phyloP scores from a whole-genome alignment of 257 asterid species.

The Penstemon newberryi region DNA sequence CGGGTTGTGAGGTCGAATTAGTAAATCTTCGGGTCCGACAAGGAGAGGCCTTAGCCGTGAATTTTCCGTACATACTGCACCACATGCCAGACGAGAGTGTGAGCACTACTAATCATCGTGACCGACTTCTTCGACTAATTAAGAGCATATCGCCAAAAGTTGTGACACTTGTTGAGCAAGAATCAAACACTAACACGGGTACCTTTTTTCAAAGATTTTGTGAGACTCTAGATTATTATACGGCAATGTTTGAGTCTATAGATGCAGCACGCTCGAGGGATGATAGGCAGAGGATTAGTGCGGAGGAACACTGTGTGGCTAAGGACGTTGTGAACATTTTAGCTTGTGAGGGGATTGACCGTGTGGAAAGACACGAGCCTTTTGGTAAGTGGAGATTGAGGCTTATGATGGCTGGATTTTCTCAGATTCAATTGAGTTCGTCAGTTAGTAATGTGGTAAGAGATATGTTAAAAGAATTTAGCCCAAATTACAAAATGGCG shows the following conservation, averaged over 20 bases:
- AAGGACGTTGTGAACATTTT: conserved; percentile 80
- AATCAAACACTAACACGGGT: conserved; percentile 80
- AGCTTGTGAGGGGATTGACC: conserved; percentile 81
- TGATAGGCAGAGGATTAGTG: conserved; percentile 62
- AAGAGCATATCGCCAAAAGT: conserved; percentile 79
- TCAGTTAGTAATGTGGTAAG: conserved; percentile 52
- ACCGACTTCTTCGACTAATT: conserved; percentile 71
- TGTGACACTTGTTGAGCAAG: conserved; percentile 83
- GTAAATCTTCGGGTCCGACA: conserved; percentile 48
- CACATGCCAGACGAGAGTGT: conserved; percentile 98
- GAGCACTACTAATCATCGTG: conserved; percentile 71
- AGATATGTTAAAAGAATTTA: conserved; percentile 61
- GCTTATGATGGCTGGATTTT: conserved; percentile 76
- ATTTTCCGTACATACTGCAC: conserved; percentile 80
- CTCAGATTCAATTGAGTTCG: conserved; percentile 52
- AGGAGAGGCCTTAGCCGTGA: conserved; percentile 87
- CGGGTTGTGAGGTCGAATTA: conserved; percentile 60
- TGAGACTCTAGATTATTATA: conserved; percentile 75
- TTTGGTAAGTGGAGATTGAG: conserved; percentile 82
- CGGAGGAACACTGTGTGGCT: conserved; percentile 87
- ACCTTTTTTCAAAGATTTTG: conserved; percentile 66
- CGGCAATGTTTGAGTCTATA: conserved; percentile 92
- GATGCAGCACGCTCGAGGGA: conserved; percentile 71
- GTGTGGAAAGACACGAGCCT: conserved; percentile 90
- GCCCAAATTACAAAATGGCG: conserved; percentile 52